phyloP scores from a whole-genome alignment of 106 monocot genomes.

The Allium fistulosum region DNA sequence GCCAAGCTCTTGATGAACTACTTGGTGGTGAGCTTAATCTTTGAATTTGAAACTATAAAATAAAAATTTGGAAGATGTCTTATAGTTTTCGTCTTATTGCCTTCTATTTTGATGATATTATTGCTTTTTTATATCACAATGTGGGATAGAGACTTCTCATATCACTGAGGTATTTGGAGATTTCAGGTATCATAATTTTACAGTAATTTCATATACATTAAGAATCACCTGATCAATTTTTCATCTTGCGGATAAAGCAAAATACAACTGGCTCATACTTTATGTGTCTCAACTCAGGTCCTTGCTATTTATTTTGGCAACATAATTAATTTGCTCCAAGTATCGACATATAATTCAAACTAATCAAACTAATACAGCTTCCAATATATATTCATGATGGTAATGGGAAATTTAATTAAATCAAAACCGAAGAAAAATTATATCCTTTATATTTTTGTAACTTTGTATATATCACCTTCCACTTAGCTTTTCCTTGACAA shows the following conservation, averaged over 20 bases:
- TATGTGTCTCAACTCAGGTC: constrained; percentile 96
- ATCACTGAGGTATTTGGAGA: constrained; percentile 98
- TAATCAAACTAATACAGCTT: constrained; percentile 35
- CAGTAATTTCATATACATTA: neutral
- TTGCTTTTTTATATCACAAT: constrained; percentile 17
- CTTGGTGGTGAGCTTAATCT: constrained; percentile 57
- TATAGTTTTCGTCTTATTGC: neutral
- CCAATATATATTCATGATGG: constrained; percentile 82
- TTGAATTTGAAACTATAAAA: neutral
- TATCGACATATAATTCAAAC: neutral
- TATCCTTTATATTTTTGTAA: constrained; percentile 36
- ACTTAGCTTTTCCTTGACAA: constrained; percentile 11
- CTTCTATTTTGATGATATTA: neutral
- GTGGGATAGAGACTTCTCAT: constrained; percentile 79
- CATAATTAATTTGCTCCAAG: too few species aligned
- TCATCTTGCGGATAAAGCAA: constrained; percentile 62
- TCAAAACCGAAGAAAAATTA: constrained; percentile 98
- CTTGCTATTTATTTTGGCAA: too few species aligned
- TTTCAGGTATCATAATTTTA: constrained; percentile 35
- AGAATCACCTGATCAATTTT: neutral
- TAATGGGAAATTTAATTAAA: constrained; percentile 94
- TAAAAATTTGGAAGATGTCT: neutral
- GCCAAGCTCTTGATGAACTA: constrained; percentile 87
- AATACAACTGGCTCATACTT: constrained; percentile 91
- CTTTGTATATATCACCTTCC: neutral